A percentile compares a stretch with the other conserved stretches of the same genome.
phyloP scores from a whole-genome alignment of 2,329 filamentous ascomycete genomes.

The Pyrenochaeta sp. region DNA sequence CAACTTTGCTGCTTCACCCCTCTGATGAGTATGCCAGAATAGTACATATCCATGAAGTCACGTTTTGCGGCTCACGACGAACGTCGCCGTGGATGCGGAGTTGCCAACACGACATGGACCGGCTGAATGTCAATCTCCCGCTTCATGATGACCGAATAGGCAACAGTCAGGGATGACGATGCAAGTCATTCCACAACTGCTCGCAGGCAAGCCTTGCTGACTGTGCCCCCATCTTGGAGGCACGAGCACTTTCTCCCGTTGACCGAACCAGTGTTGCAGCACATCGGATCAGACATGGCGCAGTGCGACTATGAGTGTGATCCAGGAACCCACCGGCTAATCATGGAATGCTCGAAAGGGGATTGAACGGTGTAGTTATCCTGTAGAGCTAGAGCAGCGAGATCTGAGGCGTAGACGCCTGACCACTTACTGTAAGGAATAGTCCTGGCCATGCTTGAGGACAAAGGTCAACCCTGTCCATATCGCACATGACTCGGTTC shows the following conservation, averaged over 20 bases:
- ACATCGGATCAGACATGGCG: too few species aligned
- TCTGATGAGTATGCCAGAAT: neutral
- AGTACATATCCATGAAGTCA: neutral
- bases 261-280: conserved; percentile 6
- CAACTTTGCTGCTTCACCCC: neutral
- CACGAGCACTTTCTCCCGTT: conserved; percentile 4
- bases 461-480: neutral
- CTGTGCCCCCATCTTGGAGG: neutral
- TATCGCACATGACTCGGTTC: conserved; percentile 24
- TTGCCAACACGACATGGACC: neutral
- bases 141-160: neutral
- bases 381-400: neutral
- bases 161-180: neutral
- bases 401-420: neutral
- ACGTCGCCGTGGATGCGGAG: too few species aligned
- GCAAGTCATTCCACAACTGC: neutral
- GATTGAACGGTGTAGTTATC: neutral
- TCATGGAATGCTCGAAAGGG: conserved; percentile 1
- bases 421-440: neutral
- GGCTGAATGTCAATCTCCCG: neutral
- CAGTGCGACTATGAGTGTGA: conserved; percentile 4
- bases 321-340: conserved; percentile 25
- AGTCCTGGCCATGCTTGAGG: neutral
- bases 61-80: neutral
- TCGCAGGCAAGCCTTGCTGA: neutral